Conservation (phyloP, 2,329 filamentous ascomycete species). For the Plectosphaerella sp. region DNA sequence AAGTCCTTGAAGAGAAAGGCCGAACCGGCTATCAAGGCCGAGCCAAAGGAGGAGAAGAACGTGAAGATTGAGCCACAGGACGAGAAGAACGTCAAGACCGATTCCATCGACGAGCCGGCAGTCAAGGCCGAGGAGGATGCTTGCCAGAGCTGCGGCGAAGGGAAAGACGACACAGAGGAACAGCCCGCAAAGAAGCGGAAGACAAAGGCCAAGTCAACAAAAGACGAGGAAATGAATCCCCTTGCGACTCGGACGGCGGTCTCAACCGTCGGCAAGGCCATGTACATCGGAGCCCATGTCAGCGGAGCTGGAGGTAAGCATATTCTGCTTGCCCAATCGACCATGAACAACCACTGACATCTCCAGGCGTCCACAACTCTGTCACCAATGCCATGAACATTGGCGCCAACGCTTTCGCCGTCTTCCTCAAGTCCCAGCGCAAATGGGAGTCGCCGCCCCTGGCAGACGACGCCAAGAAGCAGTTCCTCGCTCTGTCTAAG, state of each 20-base stretch:
- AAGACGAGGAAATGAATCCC: slow-evolving; percentile 46
- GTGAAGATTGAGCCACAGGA: background rate
- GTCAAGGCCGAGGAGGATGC: slow-evolving; percentile 17
- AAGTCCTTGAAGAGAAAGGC: background rate
- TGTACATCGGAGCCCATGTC: slow-evolving; percentile 91
- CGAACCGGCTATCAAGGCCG: background rate
- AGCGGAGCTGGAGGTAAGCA: slow-evolving; percentile 75
- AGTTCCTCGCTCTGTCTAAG: slow-evolving; percentile 66
- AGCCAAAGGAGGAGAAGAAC: background rate
- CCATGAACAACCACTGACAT: background rate
- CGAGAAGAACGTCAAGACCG: background rate
- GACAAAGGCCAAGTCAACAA: slow-evolving; percentile 27
- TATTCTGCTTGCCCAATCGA: background rate
- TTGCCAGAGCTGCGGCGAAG: slow-evolving; percentile 13
- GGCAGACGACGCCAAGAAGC: slow-evolving; percentile 58
- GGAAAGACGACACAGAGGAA: slow-evolving; percentile 14
- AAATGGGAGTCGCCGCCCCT: slow-evolving; percentile 89
- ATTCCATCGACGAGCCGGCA: slow-evolving; percentile 1
- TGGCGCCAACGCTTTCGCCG: slow-evolving; percentile 86
- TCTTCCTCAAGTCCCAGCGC: slow-evolving; percentile 94
- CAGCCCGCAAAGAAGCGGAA: slow-evolving; percentile 38
- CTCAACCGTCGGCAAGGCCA: slow-evolving; percentile 57
- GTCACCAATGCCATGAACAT: slow-evolving; percentile 74
- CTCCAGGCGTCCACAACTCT: slow-evolving; percentile 79
- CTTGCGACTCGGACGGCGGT: slow-evolving; percentile 64